A percentile compares a stretch with the other conserved stretches of the same genome.
These are phyloP conservation scores for Boeremia exigua DNA, from an alignment of 2,329 filamentous ascomycete genomes.

Conservation along the genomic window DNA sequence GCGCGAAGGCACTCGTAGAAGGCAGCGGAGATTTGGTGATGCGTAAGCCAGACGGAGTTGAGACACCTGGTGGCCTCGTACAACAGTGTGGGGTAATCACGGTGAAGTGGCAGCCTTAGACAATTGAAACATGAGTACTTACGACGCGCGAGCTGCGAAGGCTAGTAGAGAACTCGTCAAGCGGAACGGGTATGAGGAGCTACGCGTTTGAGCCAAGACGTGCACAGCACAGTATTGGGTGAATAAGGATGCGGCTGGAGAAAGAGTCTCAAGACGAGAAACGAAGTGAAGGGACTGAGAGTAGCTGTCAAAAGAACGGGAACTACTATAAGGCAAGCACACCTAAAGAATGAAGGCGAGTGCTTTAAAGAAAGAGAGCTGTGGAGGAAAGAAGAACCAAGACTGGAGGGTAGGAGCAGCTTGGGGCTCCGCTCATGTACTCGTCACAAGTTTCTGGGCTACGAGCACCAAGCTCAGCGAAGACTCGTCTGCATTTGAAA, in stretches of 20 bases:
- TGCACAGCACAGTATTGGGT: constrained; percentile 44
- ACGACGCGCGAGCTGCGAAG: constrained; percentile 42
- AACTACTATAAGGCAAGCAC: constrained; percentile 25
- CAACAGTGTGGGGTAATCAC: constrained; percentile 21
- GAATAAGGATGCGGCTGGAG: constrained; percentile 27
- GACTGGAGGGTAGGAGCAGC: constrained; percentile 16
- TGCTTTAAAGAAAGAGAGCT: constrained; percentile 24
- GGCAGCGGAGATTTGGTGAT: constrained; percentile 16
- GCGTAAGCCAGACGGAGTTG: constrained; percentile 19
- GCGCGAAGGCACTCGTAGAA: constrained; percentile 17
- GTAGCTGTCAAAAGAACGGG: constrained; percentile 22
- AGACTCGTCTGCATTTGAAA: constrained; percentile 45
- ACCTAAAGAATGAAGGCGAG: constrained; percentile 42
- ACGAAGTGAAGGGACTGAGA: constrained; percentile 23
- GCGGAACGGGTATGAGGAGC: constrained; percentile 27
- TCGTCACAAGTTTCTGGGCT: constrained; percentile 30
- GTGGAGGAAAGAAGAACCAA: constrained; percentile 31
- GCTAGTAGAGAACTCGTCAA: constrained; percentile 35
- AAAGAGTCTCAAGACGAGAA: constrained; percentile 7
- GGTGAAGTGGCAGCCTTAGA: constrained; percentile 16
- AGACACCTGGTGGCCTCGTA: constrained; percentile 14
- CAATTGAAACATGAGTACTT: constrained; percentile 36
- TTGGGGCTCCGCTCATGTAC: constrained; percentile 38
- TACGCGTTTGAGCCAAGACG: constrained; percentile 46
- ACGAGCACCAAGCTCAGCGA: constrained; percentile 43